These are phyloP conservation scores for Hypoxylon sp. DNA, from an alignment of 2,329 filamentous ascomycete genomes.

Conservation along the genomic window DNA sequence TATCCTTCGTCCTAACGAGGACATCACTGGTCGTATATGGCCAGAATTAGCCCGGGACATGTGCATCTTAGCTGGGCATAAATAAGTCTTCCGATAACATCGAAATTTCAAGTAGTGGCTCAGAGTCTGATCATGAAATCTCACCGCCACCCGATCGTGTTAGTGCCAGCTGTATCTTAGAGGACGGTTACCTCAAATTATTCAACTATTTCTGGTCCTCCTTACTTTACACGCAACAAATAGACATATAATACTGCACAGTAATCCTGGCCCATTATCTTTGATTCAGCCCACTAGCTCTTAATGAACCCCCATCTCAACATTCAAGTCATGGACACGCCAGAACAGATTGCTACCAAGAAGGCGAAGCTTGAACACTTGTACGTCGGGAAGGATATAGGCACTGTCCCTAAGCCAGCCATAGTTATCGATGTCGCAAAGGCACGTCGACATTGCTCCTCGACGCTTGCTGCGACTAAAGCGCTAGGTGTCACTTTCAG, in stretches of 20 bases:
- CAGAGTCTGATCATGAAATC: background rate
- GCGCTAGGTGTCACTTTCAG: slow-evolving; percentile 10
- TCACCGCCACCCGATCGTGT: background rate
- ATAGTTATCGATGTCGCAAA: slow-evolving; percentile 12
- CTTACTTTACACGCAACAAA: background rate
- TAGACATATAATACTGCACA: too few relatives aligned
- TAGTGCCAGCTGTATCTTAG: background rate
- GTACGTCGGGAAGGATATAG: slow-evolving; percentile 13
- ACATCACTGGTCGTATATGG: background rate
- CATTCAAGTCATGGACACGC: slow-evolving; percentile 1
- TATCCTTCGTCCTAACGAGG: background rate
- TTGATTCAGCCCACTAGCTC: background rate
- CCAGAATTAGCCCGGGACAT: background rate
- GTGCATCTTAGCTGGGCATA: background rate
- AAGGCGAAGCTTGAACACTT: slow-evolving; percentile 11
- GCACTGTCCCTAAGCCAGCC: slow-evolving; percentile 6
- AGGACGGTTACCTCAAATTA: too few relatives aligned
- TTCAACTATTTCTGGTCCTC: background rate
- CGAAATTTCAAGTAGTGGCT: background rate
- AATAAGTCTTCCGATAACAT: background rate
- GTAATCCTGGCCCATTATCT: background rate
- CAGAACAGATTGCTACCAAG: background rate
- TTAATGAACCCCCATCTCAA: background rate
- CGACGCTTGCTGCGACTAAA: slow-evolving; percentile 13
- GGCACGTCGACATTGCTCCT: slow-evolving; percentile 15